A percentile compares a stretch with the other conserved stretches of the same genome.
phyloP scores from a whole-genome alignment of 306 rosid species.

The Bauhinia variegata region DNA sequence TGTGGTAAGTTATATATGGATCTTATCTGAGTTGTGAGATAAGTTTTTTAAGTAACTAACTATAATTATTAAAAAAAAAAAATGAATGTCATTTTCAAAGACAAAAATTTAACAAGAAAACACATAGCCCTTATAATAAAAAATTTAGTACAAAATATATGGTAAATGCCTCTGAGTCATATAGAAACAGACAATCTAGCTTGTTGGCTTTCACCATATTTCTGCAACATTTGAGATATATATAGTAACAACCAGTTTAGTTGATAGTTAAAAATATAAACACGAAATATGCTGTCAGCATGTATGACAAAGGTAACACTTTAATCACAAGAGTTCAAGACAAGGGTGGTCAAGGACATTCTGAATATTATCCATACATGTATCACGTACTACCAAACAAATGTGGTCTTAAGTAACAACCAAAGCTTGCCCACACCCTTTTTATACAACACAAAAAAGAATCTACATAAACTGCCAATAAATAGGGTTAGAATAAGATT shows the following conservation, averaged over 20 bases:
- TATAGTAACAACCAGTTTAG: not conserved
- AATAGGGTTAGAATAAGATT: too few relatives aligned
- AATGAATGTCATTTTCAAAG: too few relatives aligned
- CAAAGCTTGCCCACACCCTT: constrained; percentile 25
- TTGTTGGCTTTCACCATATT: constrained; percentile 34
- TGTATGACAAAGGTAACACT: constrained; percentile 36
- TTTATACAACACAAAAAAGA: not conserved
- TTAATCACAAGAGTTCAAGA: constrained; percentile 32
- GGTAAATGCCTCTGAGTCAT: not conserved
- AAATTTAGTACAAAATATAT: too few relatives aligned
- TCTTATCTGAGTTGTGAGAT: too few relatives aligned
- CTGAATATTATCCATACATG: constrained; percentile 41
- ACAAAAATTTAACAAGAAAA: too few relatives aligned
- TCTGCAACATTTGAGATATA: constrained; percentile 22
- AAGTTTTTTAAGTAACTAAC: too few relatives aligned
- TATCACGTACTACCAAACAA: constrained; percentile 51
- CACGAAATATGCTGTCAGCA: constrained; percentile 21
- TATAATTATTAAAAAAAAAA: too few relatives aligned
- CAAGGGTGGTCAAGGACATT: constrained; percentile 43
- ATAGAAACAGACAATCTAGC: constrained; percentile 1
- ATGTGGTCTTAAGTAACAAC: constrained; percentile 42
- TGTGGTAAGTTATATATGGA: too few relatives aligned
- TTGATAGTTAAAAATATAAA: constrained; percentile 6
- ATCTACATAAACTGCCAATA: not conserved
- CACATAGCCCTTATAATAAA: too few relatives aligned